Conservation (phyloP, 2,329 filamentous ascomycete species). For the Colletotrichum brevisporum region DNA sequence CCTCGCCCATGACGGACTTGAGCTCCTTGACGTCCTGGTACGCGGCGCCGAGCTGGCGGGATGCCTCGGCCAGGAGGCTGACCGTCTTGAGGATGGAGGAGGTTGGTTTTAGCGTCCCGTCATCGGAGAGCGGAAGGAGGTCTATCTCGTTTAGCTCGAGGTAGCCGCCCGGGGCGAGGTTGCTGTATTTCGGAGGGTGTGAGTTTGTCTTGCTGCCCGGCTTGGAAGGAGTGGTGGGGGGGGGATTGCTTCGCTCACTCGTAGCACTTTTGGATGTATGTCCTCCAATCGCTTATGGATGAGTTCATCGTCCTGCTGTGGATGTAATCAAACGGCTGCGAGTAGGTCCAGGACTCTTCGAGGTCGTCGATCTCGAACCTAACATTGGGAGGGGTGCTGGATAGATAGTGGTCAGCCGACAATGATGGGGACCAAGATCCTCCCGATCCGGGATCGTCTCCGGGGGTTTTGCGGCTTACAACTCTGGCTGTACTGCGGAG, state of each 20-base stretch:
- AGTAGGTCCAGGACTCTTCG: constrained; percentile 51
- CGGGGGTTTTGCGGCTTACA: too few relatives aligned
- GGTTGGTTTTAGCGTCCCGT: constrained; percentile 43
- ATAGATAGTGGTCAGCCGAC: not conserved
- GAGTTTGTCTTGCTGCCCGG: too few relatives aligned
- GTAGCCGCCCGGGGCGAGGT: constrained; percentile 57
- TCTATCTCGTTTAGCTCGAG: constrained; percentile 59
- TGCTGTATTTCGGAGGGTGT: not conserved
- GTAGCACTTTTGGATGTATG: constrained; percentile 47
- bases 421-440: too few relatives aligned
- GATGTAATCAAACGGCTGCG: constrained; percentile 34
- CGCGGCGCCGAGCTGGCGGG: not conserved
- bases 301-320: constrained; percentile 23
- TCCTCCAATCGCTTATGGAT: not conserved
- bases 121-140: constrained; percentile 43
- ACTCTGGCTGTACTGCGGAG: constrained; percentile 24
- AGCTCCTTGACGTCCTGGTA: not conserved
- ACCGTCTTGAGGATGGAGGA: constrained; percentile 46
- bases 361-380: constrained; percentile 57
- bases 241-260: constrained; percentile 37
- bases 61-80: constrained; percentile 43
- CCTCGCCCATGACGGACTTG: not conserved
- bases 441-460: too few relatives aligned
- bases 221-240: too few relatives aligned
- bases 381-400: constrained; percentile 57